Evolutionary conservation across 164 flowering plant genomes (phyloP), one percentile per base, ranked within the genome.

Genomic region (Berberis thunbergii): DNA sequence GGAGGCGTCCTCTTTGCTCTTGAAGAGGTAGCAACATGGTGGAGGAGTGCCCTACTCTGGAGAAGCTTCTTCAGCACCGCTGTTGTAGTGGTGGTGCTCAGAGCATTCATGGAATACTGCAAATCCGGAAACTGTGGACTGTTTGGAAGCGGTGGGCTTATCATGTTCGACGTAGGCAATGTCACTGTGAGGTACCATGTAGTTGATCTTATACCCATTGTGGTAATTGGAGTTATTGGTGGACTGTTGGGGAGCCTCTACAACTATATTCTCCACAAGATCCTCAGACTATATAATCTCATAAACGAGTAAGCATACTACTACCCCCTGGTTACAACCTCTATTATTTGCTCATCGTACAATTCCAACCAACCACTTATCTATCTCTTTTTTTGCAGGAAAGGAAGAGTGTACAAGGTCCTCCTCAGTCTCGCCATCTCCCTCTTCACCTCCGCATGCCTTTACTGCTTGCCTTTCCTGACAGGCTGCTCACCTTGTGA

Each of bases 41-140:
- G 97, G 98, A 81, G 97, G 65, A 92, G 97, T 64, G 96, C 97
- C 41, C 85, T 94, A 41, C 85, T 94, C 0, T 94, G 99, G 99
- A 79, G 99, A 70, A 83, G 94, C 39, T 91, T 94, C 85, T 94
- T 91, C 78, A 85, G 90, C 72, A 91, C 99, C 40, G 97, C 99
- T n/a, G 78, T 94, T 11, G 96, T 89, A 45, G 99, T 77, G 68
- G 92, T 94, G 49, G 91, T 94, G 66, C 90, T 91, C 13, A 79
- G 97, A 62, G 86, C 81, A 5, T 84, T 84, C 79, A 89, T 91
- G 26, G 84, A 91, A 60, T 79, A 75, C 64, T 94, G 99, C 78
- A 73, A 70, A 41, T 67, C 84, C 5, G 96, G 96, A 49, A 72
- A 78, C 11, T 94, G 99, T 63, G 97, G 97, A 38, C 79, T 94